A percentile compares a stretch with the other conserved stretches of the same genome.
phyloP scores from a whole-genome alignment of 176 grass and related monocot genomes.

The Dactylis glomerata region DNA sequence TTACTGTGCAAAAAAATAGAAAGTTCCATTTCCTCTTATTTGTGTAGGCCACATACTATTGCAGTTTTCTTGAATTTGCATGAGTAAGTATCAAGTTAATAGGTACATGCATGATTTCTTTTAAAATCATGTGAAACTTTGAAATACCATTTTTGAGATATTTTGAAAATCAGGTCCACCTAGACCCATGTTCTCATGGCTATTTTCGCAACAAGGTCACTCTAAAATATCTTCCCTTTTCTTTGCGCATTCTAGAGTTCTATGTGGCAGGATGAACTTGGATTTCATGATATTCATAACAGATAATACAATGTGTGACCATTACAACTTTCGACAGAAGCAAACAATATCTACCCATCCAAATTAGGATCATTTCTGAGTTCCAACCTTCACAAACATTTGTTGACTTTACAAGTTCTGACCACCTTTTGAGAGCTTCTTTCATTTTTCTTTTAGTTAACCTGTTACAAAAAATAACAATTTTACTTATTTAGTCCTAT shows the following conservation, averaged over 20 bases:
- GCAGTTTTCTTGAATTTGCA: no score
- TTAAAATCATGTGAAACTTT: no score
- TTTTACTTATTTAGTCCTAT: conserved; percentile 16
- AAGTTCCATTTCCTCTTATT: no score
- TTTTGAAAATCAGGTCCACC: no score
- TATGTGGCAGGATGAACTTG: background rate
- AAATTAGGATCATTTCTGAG: background rate
- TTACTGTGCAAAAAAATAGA: no score
- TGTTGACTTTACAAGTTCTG: background rate
- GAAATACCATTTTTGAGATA: no score
- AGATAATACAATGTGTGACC: background rate
- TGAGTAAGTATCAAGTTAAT: no score
- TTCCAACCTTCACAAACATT: background rate
- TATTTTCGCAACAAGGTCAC: background rate
- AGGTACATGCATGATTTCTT: no score
- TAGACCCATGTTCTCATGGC: no score
- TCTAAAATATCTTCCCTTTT: background rate
- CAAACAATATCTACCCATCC: background rate
- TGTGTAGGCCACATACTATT: no score
- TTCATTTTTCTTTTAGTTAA: background rate
- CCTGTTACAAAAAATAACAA: conserved; percentile 9
- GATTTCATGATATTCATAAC: background rate
- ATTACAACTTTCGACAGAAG: background rate
- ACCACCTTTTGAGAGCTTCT: background rate
- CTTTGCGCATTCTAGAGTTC: background rate